Conservation (phyloP, 2,329 filamentous ascomycete genomes). For the Bimuria novae-zelandiae region DNA sequence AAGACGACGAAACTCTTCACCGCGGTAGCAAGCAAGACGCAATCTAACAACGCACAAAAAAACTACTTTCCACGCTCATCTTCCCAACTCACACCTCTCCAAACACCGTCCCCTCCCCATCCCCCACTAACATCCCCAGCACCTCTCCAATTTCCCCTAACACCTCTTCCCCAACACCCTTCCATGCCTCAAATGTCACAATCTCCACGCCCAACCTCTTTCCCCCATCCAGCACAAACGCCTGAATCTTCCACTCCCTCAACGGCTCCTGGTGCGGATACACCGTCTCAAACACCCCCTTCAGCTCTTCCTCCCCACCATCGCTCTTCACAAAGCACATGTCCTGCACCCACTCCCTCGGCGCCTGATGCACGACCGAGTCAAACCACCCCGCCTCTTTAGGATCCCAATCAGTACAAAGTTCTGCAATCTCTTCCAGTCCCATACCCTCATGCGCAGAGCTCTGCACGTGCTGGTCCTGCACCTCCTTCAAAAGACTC, state of each 20-base stretch:
- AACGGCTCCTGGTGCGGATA: conserved; percentile 54
- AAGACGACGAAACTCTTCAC: too few relatives aligned
- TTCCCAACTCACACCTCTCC: background rate
- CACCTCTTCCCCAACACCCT: conserved; percentile 55
- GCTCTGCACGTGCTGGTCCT: conserved; percentile 40
- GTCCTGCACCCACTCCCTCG: conserved; percentile 59
- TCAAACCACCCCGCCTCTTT: conserved; percentile 41
- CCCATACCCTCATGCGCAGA: conserved; percentile 45
- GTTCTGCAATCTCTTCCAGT: conserved; percentile 39
- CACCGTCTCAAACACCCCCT: conserved; percentile 57
- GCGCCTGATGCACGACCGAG: conserved; percentile 48
- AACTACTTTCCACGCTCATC: too few relatives aligned
- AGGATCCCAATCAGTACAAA: conserved; percentile 40
- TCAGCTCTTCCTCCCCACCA: conserved; percentile 28
- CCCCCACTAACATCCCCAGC: conserved; percentile 27
- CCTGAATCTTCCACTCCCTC: conserved; percentile 64
- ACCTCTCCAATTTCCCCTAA: conserved; percentile 50
- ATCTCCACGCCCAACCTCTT: conserved; percentile 61
- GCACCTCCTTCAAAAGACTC: conserved; percentile 42
- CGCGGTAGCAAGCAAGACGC: too few relatives aligned
- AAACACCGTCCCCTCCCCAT: conserved; percentile 28
- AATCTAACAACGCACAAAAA: too few relatives aligned
- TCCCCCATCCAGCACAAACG: conserved; percentile 55
- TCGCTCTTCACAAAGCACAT: conserved; percentile 49
- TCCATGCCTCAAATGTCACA: conserved; percentile 64